Conservation (phyloP, 805 yeast species). For the Kodamaea neixiangensis region DNA sequence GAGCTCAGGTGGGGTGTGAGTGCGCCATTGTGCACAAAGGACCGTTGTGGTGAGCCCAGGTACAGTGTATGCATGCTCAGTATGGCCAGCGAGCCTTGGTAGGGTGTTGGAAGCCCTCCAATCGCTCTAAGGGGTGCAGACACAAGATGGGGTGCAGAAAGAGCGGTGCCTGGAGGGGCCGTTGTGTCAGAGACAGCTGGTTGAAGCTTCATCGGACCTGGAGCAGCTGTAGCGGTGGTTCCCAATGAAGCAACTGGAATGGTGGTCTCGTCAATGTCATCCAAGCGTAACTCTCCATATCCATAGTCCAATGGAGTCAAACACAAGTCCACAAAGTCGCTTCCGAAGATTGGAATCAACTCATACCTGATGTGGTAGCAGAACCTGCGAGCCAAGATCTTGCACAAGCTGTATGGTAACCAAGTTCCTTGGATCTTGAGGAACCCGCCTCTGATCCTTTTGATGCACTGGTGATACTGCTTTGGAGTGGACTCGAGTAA, state of each 20-base stretch:
- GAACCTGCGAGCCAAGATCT: conserved; percentile 66
- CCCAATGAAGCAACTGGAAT: background rate
- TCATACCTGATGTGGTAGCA: conserved; percentile 77
- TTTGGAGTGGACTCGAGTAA: conserved; percentile 63
- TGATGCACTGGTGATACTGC: conserved; percentile 59
- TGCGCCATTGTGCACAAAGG: background rate
- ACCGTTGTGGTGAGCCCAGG: background rate
- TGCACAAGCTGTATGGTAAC: conserved; percentile 74
- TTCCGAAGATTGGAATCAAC: conserved; percentile 79
- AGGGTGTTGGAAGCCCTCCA: background rate
- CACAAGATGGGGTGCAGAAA: background rate
- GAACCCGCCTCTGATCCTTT: conserved; percentile 86
- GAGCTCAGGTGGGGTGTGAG: background rate
- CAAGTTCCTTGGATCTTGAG: conserved; percentile 94
- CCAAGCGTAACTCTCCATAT: conserved; percentile 61
- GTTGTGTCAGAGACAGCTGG: background rate
- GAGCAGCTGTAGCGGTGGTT: background rate
- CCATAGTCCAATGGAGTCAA: conserved; percentile 60
- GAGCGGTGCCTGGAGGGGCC: background rate
- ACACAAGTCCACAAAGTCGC: conserved; percentile 61
- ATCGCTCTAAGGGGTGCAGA: background rate
- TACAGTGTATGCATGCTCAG: background rate
- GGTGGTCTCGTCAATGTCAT: conserved; percentile 18
- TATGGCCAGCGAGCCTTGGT: background rate
- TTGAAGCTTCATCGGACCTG: background rate